Evolutionary conservation across 805 yeast species (phyloP).

Genomic region (Schwanniomyces sp.): DNA sequence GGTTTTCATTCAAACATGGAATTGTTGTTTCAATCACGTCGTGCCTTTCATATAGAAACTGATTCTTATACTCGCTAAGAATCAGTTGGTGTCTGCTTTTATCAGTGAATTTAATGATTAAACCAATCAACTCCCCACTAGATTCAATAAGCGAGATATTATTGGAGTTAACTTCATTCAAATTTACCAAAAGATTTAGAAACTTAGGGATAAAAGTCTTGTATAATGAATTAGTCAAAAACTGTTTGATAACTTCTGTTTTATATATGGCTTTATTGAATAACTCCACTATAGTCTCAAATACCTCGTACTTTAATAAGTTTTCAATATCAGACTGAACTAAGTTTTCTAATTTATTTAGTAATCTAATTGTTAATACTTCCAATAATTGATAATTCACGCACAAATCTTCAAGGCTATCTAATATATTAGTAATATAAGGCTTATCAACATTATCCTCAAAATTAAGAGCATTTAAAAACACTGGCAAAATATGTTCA

Average conservation of each 20-base stretch:
- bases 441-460: slow-evolving; percentile 2
- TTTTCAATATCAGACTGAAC: slow-evolving; percentile 6
- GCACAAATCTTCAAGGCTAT: slow-evolving; percentile 28
- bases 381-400: slow-evolving; percentile 45
- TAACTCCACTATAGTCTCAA: slow-evolving; percentile 15
- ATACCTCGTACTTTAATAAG: slow-evolving; percentile 5
- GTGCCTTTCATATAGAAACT: slow-evolving; percentile 31
- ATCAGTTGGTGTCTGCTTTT: slow-evolving; percentile 46
- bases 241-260: slow-evolving; percentile 28
- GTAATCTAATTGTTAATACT: slow-evolving; percentile 41
- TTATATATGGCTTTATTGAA: slow-evolving; percentile 26
- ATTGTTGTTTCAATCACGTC: slow-evolving; percentile 5
- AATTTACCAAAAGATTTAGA: slow-evolving; percentile 10
- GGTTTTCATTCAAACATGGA: slow-evolving; percentile 18
- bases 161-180: slow-evolving; percentile 6
- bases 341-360: slow-evolving; percentile 30
- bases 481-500: slow-evolving; percentile 51
- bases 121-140: slow-evolving; percentile 41
- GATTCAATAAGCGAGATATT: slow-evolving; percentile 31
- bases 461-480: slow-evolving; percentile 42
- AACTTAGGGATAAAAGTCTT: slow-evolving; percentile 44
- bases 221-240: slow-evolving; percentile 43
- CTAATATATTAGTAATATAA: slow-evolving; percentile 15
- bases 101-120: slow-evolving; percentile 40
- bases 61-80: slow-evolving; percentile 31